phyloP scores from a whole-genome alignment of 2,329 filamentous ascomycete species.

The Neospermospora avenae region DNA sequence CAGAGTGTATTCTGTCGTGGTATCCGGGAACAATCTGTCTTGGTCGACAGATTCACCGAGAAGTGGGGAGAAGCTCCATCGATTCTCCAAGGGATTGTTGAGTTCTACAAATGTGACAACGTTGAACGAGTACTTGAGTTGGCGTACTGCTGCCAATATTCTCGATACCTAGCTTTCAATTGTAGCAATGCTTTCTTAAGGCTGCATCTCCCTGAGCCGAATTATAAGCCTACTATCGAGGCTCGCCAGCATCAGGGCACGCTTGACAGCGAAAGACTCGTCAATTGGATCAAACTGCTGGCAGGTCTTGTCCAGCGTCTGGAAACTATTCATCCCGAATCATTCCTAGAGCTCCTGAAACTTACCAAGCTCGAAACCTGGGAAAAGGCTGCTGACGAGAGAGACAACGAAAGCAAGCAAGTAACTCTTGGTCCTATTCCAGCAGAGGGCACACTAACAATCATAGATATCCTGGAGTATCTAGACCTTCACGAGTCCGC shows the following conservation, averaged over 20 bases:
- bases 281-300: slow-evolving; percentile 20
- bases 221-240: slow-evolving; percentile 24
- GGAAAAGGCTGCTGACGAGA: neutral
- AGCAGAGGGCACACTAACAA: slow-evolving; percentile 4
- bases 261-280: slow-evolving; percentile 17
- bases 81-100: neutral
- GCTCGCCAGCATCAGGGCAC: slow-evolving; percentile 30
- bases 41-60: neutral
- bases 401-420: neutral
- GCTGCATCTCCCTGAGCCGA: neutral
- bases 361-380: slow-evolving; percentile 1
- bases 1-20: neutral
- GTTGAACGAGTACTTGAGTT: neutral
- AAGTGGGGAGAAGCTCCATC: neutral
- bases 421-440: slow-evolving; percentile 3
- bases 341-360: neutral
- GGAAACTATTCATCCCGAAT: neutral
- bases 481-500: neutral
- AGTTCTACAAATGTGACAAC: neutral
- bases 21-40: neutral
- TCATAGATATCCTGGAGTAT: slow-evolving; percentile 2
- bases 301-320: slow-evolving; percentile 17
- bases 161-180: neutral
- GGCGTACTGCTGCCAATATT: neutral
- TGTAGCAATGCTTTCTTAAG: neutral